Percentiles rank a stretch among this genome's conserved stretches.
Conservation (phyloP, 164 flowering plant species). For the Vitis riparia region DNA sequence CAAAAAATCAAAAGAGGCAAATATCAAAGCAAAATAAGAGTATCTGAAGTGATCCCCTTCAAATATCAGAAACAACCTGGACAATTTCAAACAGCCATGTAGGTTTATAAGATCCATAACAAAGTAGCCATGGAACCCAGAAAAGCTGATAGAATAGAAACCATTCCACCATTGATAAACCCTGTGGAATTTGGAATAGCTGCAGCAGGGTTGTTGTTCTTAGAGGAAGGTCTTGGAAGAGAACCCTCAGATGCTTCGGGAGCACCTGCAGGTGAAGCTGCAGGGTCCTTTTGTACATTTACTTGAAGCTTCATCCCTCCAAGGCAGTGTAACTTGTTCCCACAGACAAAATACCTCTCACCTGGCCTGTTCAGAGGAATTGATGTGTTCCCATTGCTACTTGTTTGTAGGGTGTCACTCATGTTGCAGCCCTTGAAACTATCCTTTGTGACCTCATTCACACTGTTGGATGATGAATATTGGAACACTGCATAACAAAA, state of each 20-base stretch:
- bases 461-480: conserved; percentile 55
- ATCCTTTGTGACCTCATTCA: conserved; percentile 37
- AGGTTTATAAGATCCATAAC: background rate
- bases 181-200: conserved; percentile 27
- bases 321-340: conserved; percentile 51
- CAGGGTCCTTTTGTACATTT: conserved; percentile 23
- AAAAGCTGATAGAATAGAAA: conserved; percentile 11
- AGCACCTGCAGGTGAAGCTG: conserved; percentile 33
- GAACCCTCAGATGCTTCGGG: conserved; percentile 25
- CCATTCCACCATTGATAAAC: conserved; percentile 7
- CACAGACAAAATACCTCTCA: conserved; percentile 39
- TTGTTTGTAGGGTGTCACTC: conserved; percentile 21
- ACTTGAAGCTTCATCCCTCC: conserved; percentile 68
- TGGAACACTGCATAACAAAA: conserved; percentile 53
- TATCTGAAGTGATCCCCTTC: no score
- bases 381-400: conserved; percentile 46
- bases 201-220: conserved; percentile 31
- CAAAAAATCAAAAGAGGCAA: no score
- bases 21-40: no score
- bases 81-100: no score
- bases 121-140: conserved; percentile 19
- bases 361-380: conserved; percentile 44
- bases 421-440: conserved; percentile 47
- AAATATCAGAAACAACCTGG: no score
- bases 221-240: conserved; percentile 29